These are phyloP conservation scores for Cupressus sempervirens DNA, from an alignment of 75 land plant genomes.

Conservation along the genomic window DNA sequence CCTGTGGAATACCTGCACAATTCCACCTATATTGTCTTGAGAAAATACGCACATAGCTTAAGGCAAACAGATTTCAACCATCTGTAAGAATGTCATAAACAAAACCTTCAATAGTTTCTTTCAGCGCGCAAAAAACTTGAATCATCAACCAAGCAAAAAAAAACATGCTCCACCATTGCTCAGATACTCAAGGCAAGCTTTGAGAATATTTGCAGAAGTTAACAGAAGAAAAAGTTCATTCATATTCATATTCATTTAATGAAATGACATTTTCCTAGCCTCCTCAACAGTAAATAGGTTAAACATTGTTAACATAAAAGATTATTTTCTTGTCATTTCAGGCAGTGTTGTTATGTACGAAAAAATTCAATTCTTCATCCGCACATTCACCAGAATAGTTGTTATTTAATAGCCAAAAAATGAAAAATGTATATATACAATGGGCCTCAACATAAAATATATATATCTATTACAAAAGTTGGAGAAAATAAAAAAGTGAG, in stretches of 20 bases:
- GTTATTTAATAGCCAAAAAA: too few species aligned
- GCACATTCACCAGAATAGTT: too few species aligned
- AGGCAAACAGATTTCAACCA: neutral
- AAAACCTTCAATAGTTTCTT: neutral
- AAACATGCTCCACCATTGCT: neutral
- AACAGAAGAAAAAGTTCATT: neutral
- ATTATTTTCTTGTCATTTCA: too few species aligned
- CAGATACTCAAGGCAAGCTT: neutral
- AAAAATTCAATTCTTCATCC: too few species aligned
- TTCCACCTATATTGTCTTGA: neutral
- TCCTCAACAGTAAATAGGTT: too few species aligned
- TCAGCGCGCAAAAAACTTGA: neutral
- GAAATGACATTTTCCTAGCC: too few species aligned
- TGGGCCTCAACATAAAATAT: neutral
- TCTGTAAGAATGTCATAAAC: neutral
- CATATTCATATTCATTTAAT: neutral
- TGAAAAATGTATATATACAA: neutral
- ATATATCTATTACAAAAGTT: neutral
- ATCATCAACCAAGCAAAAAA: neutral
- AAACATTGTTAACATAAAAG: too few species aligned
- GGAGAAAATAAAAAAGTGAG: neutral
- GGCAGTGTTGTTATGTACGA: too few species aligned
- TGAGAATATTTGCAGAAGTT: neutral
- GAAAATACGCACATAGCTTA: neutral
- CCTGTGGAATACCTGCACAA: constrained; percentile 92